Conservation (phyloP, 805 yeast genomes). For the Schizosaccharomyces octosporus region DNA sequence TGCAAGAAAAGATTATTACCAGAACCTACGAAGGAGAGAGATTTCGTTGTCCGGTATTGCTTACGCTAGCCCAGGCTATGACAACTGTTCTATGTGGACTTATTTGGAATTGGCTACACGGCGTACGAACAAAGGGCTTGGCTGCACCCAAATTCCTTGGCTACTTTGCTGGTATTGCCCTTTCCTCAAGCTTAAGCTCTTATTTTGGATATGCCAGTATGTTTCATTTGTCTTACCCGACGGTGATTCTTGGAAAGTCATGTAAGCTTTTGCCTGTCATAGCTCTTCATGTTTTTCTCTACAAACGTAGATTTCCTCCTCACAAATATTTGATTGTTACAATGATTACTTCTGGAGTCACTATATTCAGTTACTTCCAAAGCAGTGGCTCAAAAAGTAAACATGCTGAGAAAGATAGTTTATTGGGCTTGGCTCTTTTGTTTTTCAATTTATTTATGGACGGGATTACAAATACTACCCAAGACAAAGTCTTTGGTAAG, state of each 20-base stretch:
- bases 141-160: background rate
- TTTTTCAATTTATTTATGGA: slow-evolving; percentile 47
- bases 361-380: slow-evolving; percentile 41
- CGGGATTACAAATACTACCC: slow-evolving; percentile 83
- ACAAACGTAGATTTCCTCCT: slow-evolving; percentile 43
- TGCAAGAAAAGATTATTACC: slow-evolving; percentile 70
- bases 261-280: slow-evolving; percentile 81
- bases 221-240: slow-evolving; percentile 62
- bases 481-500: slow-evolving; percentile 51
- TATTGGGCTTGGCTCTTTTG: slow-evolving; percentile 38
- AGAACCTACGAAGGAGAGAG: slow-evolving; percentile 25
- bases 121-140: background rate
- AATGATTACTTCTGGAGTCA: slow-evolving; percentile 63
- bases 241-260: slow-evolving; percentile 67
- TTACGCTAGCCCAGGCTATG: background rate
- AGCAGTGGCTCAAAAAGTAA: slow-evolving; percentile 8
- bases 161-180: slow-evolving; percentile 14
- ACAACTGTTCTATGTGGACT: background rate
- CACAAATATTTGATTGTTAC: slow-evolving; percentile 59
- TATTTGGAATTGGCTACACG: background rate
- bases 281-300: slow-evolving; percentile 45
- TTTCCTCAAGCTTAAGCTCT: slow-evolving; percentile 56
- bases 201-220: slow-evolving; percentile 65
- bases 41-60: background rate
- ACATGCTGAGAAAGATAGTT: slow-evolving; percentile 10